phyloP scores from a whole-genome alignment of 345 rosid genomes.

The Excoecaria agallocha region DNA sequence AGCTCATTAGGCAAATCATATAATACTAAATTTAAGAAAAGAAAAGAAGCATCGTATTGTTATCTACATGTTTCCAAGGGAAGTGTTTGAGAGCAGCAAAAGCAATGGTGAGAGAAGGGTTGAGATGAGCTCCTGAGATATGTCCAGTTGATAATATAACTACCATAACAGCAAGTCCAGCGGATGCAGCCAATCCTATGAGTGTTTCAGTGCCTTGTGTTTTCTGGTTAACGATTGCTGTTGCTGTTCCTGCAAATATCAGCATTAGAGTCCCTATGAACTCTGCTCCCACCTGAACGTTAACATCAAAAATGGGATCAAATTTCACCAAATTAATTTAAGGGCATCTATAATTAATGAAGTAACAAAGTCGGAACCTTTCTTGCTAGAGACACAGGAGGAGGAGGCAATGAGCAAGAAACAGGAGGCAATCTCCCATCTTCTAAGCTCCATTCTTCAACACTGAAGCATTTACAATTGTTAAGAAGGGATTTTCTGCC shows the following conservation, averaged over 20 bases:
- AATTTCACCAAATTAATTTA: no score
- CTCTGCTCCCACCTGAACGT: slow-evolving; percentile 77
- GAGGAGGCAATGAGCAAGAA: slow-evolving; percentile 65
- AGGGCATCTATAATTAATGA: not conserved
- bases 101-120: slow-evolving; percentile 69
- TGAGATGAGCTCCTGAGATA: slow-evolving; percentile 91
- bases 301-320: no score
- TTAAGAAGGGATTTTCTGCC: slow-evolving; percentile 55
- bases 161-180: slow-evolving; percentile 78
- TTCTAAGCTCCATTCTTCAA: slow-evolving; percentile 68
- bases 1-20: no score
- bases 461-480: slow-evolving; percentile 61
- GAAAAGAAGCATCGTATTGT: not conserved
- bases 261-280: slow-evolving; percentile 78
- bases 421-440: slow-evolving; percentile 65
- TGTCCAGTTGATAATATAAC: slow-evolving; percentile 78
- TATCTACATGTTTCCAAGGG: slow-evolving; percentile 68
- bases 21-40: not conserved
- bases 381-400: slow-evolving; percentile 65
- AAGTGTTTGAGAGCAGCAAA: slow-evolving; percentile 79
- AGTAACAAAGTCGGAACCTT: slow-evolving; percentile 33
- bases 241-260: slow-evolving; percentile 71
- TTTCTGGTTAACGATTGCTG: slow-evolving; percentile 83
- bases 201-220: slow-evolving; percentile 72
- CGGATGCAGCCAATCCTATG: slow-evolving; percentile 61